These are phyloP conservation scores for Eremomyces bilateralis DNA, from an alignment of 495 filamentous ascomycete genomes.

Conservation along the genomic window DNA sequence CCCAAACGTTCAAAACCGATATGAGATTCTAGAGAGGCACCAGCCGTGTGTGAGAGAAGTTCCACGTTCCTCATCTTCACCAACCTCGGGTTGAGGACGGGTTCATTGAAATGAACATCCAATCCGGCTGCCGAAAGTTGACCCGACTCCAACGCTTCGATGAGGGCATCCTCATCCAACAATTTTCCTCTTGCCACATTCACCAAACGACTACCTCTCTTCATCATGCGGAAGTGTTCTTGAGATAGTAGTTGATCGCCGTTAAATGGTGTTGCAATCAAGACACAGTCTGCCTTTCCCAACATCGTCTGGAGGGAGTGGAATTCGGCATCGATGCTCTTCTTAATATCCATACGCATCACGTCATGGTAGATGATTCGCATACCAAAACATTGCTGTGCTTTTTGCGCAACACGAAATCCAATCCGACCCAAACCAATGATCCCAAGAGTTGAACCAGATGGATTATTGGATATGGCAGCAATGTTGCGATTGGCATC, in stretches of 20 bases:
- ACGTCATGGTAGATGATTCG: slow-evolving; percentile 46
- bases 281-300: slow-evolving; percentile 35
- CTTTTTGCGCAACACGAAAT: slow-evolving; percentile 40
- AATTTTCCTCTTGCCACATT: slow-evolving; percentile 53
- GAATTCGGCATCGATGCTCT: slow-evolving; percentile 26
- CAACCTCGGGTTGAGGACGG: slow-evolving; percentile 25
- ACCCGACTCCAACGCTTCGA: slow-evolving; percentile 35
- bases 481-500: slow-evolving; percentile 36
- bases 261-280: slow-evolving; percentile 43
- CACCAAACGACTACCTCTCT: slow-evolving; percentile 37
- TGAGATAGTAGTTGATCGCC: slow-evolving; percentile 33
- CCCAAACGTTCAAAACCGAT: slow-evolving; percentile 49
- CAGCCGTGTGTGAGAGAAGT: slow-evolving; percentile 49
- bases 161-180: slow-evolving; percentile 47
- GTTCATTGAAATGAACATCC: slow-evolving; percentile 47
- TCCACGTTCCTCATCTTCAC: slow-evolving; percentile 30
- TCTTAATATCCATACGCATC: slow-evolving; percentile 31
- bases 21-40: slow-evolving; percentile 48
- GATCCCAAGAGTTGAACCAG: slow-evolving; percentile 31
- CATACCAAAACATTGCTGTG: slow-evolving; percentile 39
- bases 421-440: slow-evolving; percentile 52
- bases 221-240: slow-evolving; percentile 28
- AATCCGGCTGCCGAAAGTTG: slow-evolving; percentile 33
- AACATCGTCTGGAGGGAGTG: slow-evolving; percentile 32
- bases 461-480: slow-evolving; percentile 33